Evolutionary conservation across 306 rosid species (phyloP), one percentile per base, ranked within the genome.

Genomic region (Mimosa bimucronata): DNA sequence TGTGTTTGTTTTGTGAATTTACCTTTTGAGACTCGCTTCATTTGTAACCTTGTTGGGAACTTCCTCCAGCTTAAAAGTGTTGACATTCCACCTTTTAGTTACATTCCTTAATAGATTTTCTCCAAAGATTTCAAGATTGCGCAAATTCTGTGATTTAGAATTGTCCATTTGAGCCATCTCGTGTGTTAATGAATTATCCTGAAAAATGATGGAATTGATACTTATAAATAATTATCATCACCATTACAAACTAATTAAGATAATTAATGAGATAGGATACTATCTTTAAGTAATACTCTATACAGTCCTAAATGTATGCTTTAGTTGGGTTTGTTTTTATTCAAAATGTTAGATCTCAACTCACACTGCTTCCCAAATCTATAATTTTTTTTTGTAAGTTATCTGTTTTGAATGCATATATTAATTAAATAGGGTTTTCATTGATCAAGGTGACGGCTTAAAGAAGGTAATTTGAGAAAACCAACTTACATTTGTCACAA

Each of bases 81-180:
- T n/a, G 2, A 37, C 14, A 21, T 66, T 66, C 26, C 21, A 3
- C 46, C 46, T 66, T 4, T 34, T 66, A 3, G 41, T 2, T 5
- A 15, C 41, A 34, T 37, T 9, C 9, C 12, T 18, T 66, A 66
- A 31, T 5, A 66, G 15, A 8, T 66, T 9, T 41, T 66, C 45
- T 15, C 6, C 71, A 6, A 66, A 66, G 1, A 18, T 18, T 38
- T 66, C 71, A 34, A 66, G 71, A 66, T 31, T 37, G 5, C 3
- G 14, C 71, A 34, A 66, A 66, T 66, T 66, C 13, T 31, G 15
- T 2, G 16, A 6, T 18, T 18, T 8, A 7, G 45, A 38, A 12
- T 66, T 66, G 38, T 66, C 71, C 71, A 66, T 66, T 15, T 14
- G 13, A 34, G 23, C 13, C 71, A 66, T 66, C 26, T 37, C 45